Evolutionary conservation across 495 filamentous ascomycete species (phyloP), one percentile per base, ranked within the genome.

Genomic region (Daldinia grandis): DNA sequence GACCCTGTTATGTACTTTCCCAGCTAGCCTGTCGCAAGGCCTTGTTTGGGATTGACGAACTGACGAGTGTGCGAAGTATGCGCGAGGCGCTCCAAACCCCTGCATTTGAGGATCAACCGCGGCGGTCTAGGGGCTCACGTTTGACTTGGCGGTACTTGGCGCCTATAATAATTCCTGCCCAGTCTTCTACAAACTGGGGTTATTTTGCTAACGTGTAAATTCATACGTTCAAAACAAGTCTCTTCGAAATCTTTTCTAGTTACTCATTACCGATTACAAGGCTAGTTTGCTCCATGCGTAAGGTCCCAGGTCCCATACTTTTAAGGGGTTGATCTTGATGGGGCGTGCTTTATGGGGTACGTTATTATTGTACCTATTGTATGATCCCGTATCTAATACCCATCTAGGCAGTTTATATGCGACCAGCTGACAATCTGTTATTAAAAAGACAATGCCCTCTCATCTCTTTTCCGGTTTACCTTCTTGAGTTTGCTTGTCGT

Each of bases 101-200:
- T 66, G 70, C 24, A 14, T 37, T 25, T 63, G 64, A 57, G 64
- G 74, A 76, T 76, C 74, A 64, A 69, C 71, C 53, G 8, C 59
- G 64, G 61, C 64, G 59, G 59, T 60, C 64, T 37, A 69, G 66
- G 66, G 69, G 69, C 42, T 65, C 47, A 50, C 50, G 69, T 72
- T 72, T 72, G 69, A 72, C 69, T 72, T 72, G 69, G 69, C 69
- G 61, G 60, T 50, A 68, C 69, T 72, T 72, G 69, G 69, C 69
- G 69, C 69, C 65, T 72, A 64, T 62, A 56, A 24, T 44, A 42
- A 53, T 47, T 50, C 50, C 47, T 38, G 50, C 57, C 60, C 55
- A 64, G 62, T 40, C 56, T 49, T 54, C 49, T 53, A 19, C 58
- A 17, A 58, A 30, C 62, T 53, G 33, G 68, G 51, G 66, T 61